Base-by-base conservation (phyloP, 257 asterid genomes). In the Vinca minor region DNA sequence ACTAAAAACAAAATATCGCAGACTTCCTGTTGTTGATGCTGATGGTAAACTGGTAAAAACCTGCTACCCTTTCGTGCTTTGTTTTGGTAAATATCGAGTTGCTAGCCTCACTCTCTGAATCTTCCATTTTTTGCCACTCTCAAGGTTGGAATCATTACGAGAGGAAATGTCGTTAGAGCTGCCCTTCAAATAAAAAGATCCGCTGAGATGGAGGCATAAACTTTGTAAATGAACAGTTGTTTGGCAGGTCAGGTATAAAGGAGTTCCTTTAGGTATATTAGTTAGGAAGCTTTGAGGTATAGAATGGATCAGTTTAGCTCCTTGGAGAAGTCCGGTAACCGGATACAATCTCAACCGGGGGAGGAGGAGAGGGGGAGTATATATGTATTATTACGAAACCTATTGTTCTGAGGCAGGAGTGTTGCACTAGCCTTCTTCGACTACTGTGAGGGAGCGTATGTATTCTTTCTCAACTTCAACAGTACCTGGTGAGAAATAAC, bases 1-100 rank as follows among this genome's bases (percentile, higher is more conserved):
- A 70, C 91, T 92, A 42, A 69, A 81, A 78, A 86, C 95, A 41
- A 86, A 88, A 79, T 83, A 83, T 48, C 85, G 89, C 25, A 86
- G 93, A 68, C 95, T 88, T 59, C 95, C 89, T 29, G 96, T 86
- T 56, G 91, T 92, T 49, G 91, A 87, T 61, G 77, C 66, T 49
- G 83, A 81, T 26, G 95, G 93, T 28, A 88, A 74, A 78, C 95
- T 88, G 91, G 95, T 87, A 73, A 84, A 88, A 15, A 52, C 68
- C 56, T 55, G 68, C 42, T 32, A 60, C 48, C 0, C 41, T 47
- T 42, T 58, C 32, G 39, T 61, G 34, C n/a, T 45, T 69, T 42
- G 13, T 20, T 61, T 52, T 29, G n/a, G n/a, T n/a, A n/a, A n/a
- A n/a, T n/a, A n/a, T n/a, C 29, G 15, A 6, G 15, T 65, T 47